These are phyloP conservation scores for Hibiscus syriacus DNA, from an alignment of 345 rosid genomes.

Conservation along the genomic window DNA sequence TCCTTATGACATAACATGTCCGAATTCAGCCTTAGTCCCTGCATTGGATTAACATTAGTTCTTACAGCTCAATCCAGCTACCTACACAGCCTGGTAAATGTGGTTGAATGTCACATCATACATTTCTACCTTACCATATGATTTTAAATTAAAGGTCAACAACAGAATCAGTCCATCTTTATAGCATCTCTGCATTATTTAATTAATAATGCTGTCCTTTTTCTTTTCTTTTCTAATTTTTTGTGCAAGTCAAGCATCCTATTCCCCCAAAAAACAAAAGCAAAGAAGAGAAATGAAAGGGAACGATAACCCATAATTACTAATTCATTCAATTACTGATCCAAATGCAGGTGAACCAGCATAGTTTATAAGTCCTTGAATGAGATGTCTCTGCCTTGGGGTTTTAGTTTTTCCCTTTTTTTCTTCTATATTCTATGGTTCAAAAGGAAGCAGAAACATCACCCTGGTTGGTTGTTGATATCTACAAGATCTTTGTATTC, in stretches of 20 bases:
- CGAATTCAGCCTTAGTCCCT: no score
- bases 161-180: not conserved
- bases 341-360: not conserved
- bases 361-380: not conserved
- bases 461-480: no score
- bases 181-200: not conserved
- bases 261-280: not conserved
- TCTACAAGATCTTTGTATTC: constrained; percentile 4
- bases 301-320: not conserved
- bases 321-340: not conserved
- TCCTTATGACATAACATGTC: no score
- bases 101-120: not conserved
- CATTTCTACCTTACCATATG: not conserved
- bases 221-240: not conserved
- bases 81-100: not conserved
- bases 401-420: not conserved
- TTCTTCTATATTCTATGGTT: constrained; percentile 4
- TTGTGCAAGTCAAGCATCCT: not conserved
- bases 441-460: constrained; percentile 3
- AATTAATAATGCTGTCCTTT: not conserved
- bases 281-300: not conserved
- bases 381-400: constrained; percentile 11
- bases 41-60: no score
- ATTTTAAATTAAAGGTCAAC: constrained; percentile 7
- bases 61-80: constrained; percentile 2